Evolutionary conservation across 805 yeast genomes (phyloP), one percentile per base, ranked within the genome.

Genomic region (Clavispora fructus): DNA sequence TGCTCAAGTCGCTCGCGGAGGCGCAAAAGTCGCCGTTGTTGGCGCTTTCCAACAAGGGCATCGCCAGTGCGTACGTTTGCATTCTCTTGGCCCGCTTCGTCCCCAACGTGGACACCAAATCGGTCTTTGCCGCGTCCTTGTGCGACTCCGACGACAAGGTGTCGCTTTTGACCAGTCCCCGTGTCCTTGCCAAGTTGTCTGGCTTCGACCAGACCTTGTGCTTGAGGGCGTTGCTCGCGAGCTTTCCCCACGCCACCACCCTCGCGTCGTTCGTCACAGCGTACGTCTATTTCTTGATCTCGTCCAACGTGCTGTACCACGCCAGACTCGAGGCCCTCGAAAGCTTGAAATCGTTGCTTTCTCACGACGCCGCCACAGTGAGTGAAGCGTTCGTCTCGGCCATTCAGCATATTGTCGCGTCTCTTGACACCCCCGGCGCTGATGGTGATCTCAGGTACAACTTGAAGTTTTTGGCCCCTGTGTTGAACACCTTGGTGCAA

Each of bases 61-160:
- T 83, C 14, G 63, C 75, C 2, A 75, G 79, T 42, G 80, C 83
- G 3, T 82, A 78, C 58, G 82, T 82, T 2, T 63, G 76, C 2
- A 54, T 71, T 52, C 70, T 49, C 49, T 55, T 49, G 33, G 40
- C 43, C 59, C 25, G 52, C 55, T 47, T 41, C 53, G 3, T 30
- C 17, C 2, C 14, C 12, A 45, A 43, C 2, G 57, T 57, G 6
- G 60, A 61, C 6, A 58, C 59, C 7, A 8, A 25, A 7, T 61
- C 59, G 8, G 50, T 73, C 23, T 54, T 71, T 42, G 40, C 49
- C 6, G 70, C 65, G 27, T 63, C 75, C 0, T 57, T 78, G 7
- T 40, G 49, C 0, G 61, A 70, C 40, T 47, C 60, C 14, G 72
- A 67, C 9, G 78, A 63, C 40, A 75, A 69, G 49, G 70, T 83